These are phyloP conservation scores for Nicotiana paniculata DNA, from an alignment of 257 asterid species.

Conservation along the genomic window DNA sequence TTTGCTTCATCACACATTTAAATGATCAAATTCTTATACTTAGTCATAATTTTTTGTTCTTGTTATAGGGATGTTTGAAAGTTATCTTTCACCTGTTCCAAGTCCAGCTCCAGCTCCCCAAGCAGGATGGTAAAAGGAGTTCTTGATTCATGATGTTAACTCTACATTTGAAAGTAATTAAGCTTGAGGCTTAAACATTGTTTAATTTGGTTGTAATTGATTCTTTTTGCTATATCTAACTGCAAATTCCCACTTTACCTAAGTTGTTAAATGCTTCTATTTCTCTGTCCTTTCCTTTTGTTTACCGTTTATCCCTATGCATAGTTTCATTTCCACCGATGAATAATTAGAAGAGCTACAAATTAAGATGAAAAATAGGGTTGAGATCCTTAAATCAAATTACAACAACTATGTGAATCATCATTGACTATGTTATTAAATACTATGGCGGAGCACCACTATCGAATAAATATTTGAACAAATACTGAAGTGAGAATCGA, in stretches of 20 bases:
- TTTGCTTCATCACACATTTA: neutral
- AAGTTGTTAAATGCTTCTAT: no score
- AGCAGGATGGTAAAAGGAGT: conserved; percentile 3
- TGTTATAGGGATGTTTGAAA: neutral
- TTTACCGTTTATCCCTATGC: no score
- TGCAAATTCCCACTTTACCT: no score
- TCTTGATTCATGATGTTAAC: neutral
- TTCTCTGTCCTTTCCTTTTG: no score
- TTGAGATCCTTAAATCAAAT: no score
- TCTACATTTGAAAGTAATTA: neutral
- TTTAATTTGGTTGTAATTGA: neutral
- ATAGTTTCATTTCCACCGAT: no score
- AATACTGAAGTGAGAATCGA: no score
- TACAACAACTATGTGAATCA: neutral
- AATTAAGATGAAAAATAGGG: no score
- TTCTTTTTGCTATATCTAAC: neutral
- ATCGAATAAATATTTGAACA: no score
- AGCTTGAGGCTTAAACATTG: neutral
- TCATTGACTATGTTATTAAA: neutral
- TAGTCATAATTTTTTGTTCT: neutral
- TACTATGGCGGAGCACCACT: no score
- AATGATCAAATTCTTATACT: neutral
- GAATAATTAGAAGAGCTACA: no score
- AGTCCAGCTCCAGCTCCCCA: conserved; percentile 12
- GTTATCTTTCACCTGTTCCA: conserved; percentile 7